Conservation (phyloP, 2,329 filamentous ascomycete genomes). For the Botrytis cinerea region DNA sequence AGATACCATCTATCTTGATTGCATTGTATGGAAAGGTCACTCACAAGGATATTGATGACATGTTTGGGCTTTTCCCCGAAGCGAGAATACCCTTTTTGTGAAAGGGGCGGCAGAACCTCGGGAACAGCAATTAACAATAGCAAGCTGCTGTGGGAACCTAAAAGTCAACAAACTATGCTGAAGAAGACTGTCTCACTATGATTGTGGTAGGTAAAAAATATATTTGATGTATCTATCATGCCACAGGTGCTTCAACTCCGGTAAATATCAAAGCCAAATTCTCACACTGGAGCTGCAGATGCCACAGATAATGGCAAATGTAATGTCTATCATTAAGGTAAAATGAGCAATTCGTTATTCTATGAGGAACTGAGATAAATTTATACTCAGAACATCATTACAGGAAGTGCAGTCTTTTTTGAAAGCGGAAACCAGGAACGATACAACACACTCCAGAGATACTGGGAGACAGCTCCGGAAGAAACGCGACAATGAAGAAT, state of each 20-base stretch:
- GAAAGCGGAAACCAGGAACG: no score
- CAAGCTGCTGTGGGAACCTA: background rate
- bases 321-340: background rate
- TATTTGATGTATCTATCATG: background rate
- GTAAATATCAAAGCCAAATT: background rate
- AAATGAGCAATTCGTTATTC: background rate
- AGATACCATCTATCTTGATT: background rate
- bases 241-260: background rate
- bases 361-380: accelerated
- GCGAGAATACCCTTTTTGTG: background rate
- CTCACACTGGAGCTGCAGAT: background rate
- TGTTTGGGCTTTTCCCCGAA: background rate
- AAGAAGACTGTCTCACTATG: background rate
- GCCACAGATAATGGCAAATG: background rate
- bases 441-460: background rate
- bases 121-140: background rate
- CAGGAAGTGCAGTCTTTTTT: background rate
- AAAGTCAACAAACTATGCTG: background rate
- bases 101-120: constrained; percentile 17
- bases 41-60: background rate
- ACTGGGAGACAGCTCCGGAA: background rate
- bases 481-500: background rate
- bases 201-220: background rate
- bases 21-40: background rate
- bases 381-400: no score